Base-by-base conservation (phyloP, 345 rosid genomes). In the Mallotus nudiflorus region DNA sequence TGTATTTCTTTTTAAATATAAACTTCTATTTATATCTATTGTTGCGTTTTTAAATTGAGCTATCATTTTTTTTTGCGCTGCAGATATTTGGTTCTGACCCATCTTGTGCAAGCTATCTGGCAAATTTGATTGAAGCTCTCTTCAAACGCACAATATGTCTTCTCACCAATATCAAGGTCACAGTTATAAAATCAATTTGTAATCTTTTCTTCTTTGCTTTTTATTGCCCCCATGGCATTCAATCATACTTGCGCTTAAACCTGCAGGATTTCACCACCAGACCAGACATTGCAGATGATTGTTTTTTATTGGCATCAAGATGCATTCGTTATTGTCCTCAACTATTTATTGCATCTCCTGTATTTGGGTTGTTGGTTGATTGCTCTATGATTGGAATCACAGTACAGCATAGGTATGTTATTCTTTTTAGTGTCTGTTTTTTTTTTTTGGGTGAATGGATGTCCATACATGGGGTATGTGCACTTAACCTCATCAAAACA, bases 31-130 rank as follows among this genome's bases (percentile, higher is more conserved):
- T 9, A 27, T 9, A 9, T 18, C n/a, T 46, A 44, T 11, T 46
- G 44, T 60, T 15, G 4, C 27, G 45, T 60, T 62, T 44, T 28
- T n/a, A 40, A 28, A 29, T 55, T 76, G 67, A 65, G 73, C 72
- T 13, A 39, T 16, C 50, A 37, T 62, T 65, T 63, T 42, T 54
- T 46, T 74, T 81, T 69, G 44, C 39, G 56, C 51, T 81, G 78
- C 88, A 95, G 98, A 91, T 92, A 76, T 96, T 96, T 86, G 98
- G 99, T 60, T 90, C 98, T 12, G 99, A 96, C 69, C 97, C 90
- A 69, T 79, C 96, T 64, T 92, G 97, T 84, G 89, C 98, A 19
- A 68, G 46, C 80, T 92, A 96, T 83, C 83, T 96, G 35, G 87
- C 87, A 75, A 95, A 75, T 83, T 85, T 95, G 85, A 91, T 92